Conservation (phyloP, 192 early-diverging fungal species). For the Coemansia sp. region DNA sequence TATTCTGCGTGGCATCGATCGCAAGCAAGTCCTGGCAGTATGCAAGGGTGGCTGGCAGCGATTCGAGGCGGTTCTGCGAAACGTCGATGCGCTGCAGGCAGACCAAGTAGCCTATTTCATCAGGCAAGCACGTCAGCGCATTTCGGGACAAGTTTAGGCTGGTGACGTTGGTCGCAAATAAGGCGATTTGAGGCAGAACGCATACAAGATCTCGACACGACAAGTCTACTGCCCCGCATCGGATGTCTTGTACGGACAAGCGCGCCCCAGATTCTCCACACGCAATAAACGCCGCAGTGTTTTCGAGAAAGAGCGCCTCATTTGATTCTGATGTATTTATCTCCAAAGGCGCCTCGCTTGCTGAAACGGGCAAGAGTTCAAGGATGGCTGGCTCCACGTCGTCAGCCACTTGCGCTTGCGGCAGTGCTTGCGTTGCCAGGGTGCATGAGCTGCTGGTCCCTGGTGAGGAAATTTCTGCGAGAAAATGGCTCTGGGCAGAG, state of each 20-base stretch:
- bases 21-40: slow-evolving; percentile 30
- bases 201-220: slow-evolving; percentile 9
- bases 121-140: slow-evolving; percentile 25
- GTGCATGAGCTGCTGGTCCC: background rate
- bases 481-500: background rate
- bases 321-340: background rate
- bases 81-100: slow-evolving; percentile 34
- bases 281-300: background rate
- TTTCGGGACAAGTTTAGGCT: slow-evolving; percentile 27
- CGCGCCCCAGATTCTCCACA: slow-evolving; percentile 5
- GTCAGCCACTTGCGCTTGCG: background rate
- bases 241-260: slow-evolving; percentile 21
- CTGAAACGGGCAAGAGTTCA: background rate
- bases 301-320: background rate
- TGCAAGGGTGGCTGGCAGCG: slow-evolving; percentile 27
- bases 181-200: slow-evolving; percentile 24
- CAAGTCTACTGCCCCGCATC: slow-evolving; percentile 22
- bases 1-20: slow-evolving; percentile 23
- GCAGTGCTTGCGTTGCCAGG: background rate
- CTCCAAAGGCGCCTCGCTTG: background rate
- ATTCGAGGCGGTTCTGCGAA: slow-evolving; percentile 24
- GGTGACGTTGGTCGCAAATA: slow-evolving; percentile 22
- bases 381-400: background rate
- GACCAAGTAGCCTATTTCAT: slow-evolving; percentile 40
- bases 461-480: background rate